These are phyloP conservation scores for Zygoascus tannicola DNA, from an alignment of 805 yeast genomes.

Conservation along the genomic window DNA sequence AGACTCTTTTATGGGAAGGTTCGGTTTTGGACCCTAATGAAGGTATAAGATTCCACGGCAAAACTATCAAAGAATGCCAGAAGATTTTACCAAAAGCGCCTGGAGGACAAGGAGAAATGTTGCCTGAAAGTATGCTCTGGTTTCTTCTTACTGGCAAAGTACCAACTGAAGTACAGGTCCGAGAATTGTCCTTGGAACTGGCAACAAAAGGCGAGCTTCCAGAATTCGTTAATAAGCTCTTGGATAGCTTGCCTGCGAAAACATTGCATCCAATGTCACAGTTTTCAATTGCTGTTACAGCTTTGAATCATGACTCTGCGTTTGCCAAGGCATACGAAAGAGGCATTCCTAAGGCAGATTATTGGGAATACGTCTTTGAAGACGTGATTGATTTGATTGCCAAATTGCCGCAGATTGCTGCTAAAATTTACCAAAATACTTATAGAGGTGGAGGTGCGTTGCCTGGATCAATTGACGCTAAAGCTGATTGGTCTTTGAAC, in stretches of 20 bases:
- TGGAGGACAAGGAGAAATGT: constrained; percentile 47
- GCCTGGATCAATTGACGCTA: constrained; percentile 35
- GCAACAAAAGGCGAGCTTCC: constrained; percentile 62
- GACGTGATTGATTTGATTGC: constrained; percentile 64
- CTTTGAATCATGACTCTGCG: constrained; percentile 59
- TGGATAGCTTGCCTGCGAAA: constrained; percentile 50
- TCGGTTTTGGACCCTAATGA: constrained; percentile 65
- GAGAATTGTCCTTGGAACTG: constrained; percentile 47
- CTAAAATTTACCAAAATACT: constrained; percentile 62
- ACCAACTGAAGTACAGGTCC: constrained; percentile 53
- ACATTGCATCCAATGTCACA: constrained; percentile 81
- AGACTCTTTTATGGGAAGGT: constrained; percentile 71
- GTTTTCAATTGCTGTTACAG: constrained; percentile 63
- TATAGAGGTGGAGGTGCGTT: constrained; percentile 42
- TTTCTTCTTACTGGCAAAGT: constrained; percentile 63
- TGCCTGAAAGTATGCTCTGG: constrained; percentile 65
- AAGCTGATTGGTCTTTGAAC: constrained; percentile 55
- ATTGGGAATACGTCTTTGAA: constrained; percentile 70
- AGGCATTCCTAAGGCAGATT: constrained; percentile 59
- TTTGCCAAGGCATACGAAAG: constrained; percentile 65
- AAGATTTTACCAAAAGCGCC: constrained; percentile 47
- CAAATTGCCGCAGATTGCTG: constrained; percentile 64
- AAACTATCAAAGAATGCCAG: constrained; percentile 66
- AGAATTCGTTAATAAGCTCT: constrained; percentile 47
- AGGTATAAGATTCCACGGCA: constrained; percentile 74